phyloP scores from a whole-genome alignment of 352 stramenopile genomes.

The Phytophthora pseudosyringae region DNA sequence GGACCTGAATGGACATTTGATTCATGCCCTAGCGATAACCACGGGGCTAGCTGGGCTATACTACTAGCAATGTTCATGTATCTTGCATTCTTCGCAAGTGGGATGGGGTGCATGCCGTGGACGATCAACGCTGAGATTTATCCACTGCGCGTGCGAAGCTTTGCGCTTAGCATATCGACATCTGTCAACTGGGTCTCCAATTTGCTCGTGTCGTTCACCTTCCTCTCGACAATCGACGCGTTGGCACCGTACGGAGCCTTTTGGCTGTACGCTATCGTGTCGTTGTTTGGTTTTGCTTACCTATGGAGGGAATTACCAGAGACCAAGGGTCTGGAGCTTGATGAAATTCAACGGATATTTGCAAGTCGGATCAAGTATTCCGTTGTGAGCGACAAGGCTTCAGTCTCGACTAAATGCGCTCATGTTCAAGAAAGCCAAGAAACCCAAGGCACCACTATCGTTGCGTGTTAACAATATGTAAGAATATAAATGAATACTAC shows the following conservation, averaged over 20 bases:
- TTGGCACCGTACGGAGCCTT: conserved; percentile 80
- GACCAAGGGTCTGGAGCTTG: conserved; percentile 93
- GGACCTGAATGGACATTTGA: conserved; percentile 46
- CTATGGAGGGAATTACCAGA: conserved; percentile 89
- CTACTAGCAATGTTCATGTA: conserved; percentile 74
- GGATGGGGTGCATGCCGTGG: conserved; percentile 92
- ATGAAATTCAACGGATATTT: conserved; percentile 94
- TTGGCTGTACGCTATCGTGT: conserved; percentile 90
- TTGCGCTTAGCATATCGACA: conserved; percentile 88
- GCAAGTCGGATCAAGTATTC: conserved; percentile 22
- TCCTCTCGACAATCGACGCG: conserved; percentile 89
- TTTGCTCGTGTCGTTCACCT: conserved; percentile 93
- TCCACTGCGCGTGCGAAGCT: conserved; percentile 84
- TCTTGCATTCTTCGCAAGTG: conserved; percentile 77
- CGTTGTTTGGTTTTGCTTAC: conserved; percentile 74
- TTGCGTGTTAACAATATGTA: background rate
- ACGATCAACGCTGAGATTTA: conserved; percentile 97
- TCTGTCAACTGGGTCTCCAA: conserved; percentile 94
- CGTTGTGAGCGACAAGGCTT: conserved; percentile 8
- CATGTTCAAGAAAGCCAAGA: conserved; percentile 13
- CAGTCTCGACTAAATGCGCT: conserved; percentile 17
- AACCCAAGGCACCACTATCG: background rate
- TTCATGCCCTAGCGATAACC: conserved; percentile 58
- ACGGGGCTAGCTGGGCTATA: conserved; percentile 53
- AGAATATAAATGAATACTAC: background rate